phyloP scores from a whole-genome alignment of 805 yeast genomes.

The Pichia insulana region DNA sequence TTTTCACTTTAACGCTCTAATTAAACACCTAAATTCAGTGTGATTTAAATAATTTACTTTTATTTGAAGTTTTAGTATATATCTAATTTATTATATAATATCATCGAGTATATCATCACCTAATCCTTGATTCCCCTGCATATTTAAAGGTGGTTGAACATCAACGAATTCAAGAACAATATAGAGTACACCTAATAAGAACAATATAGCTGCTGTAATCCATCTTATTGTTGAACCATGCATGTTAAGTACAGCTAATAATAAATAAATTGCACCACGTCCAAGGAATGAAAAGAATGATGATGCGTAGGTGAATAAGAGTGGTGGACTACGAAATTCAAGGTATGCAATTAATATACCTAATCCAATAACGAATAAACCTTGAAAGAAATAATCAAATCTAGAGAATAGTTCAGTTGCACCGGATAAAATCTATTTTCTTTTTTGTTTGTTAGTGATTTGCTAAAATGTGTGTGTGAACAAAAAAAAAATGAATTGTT shows the following conservation, averaged over 20 bases:
- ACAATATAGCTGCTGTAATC: conserved; percentile 50
- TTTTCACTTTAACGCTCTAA: too few relatives aligned
- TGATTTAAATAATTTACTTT: too few relatives aligned
- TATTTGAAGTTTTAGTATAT: too few relatives aligned
- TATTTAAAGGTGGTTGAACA: conserved; percentile 73
- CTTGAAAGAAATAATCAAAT: conserved; percentile 41
- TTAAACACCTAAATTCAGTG: too few relatives aligned
- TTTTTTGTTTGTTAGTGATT: not conserved
- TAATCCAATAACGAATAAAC: conserved; percentile 46
- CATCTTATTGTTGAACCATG: conserved; percentile 46
- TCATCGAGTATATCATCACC: conserved; percentile 28
- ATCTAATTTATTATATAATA: conserved; percentile 19
- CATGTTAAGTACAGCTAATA: conserved; percentile 40
- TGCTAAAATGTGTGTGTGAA: too few relatives aligned
- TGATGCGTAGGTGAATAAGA: conserved; percentile 57
- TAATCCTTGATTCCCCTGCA: conserved; percentile 46
- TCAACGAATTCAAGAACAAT: conserved; percentile 58
- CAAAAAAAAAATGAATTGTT: too few relatives aligned
- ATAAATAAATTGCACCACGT: conserved; percentile 53
- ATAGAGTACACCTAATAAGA: conserved; percentile 51
- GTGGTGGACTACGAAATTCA: conserved; percentile 42
- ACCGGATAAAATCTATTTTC: conserved; percentile 36
- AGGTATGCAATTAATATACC: conserved; percentile 46
- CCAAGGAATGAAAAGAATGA: conserved; percentile 68
- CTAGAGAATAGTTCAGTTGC: conserved; percentile 39